phyloP scores from a whole-genome alignment of 129 eudicot genomes.

The Heracleum sosnowskyi region DNA sequence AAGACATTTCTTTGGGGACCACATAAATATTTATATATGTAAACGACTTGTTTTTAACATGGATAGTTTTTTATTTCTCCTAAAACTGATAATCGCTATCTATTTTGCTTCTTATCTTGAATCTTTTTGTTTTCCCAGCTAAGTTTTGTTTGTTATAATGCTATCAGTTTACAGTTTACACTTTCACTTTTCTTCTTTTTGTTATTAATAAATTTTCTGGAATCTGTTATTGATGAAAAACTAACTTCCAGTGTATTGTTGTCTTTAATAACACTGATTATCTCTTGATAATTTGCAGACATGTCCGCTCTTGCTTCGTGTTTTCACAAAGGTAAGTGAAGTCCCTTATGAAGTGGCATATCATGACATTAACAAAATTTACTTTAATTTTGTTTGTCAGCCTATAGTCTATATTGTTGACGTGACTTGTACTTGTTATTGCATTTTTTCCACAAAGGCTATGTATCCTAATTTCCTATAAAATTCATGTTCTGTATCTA shows the following conservation, averaged over 20 bases:
- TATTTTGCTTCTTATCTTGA: background rate
- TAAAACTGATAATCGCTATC: background rate
- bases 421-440: background rate
- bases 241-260: background rate
- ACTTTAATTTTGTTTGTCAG: background rate
- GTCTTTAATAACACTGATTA: background rate
- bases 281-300: slow-evolving; percentile 49
- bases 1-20: background rate
- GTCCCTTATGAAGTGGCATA: background rate
- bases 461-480: background rate
- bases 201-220: background rate
- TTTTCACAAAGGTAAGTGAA: slow-evolving; percentile 71
- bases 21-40: background rate
- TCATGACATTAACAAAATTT: background rate
- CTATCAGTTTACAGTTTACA: background rate
- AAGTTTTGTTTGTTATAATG: background rate
- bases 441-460: no score
- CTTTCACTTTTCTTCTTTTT: background rate
- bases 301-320: slow-evolving; percentile 87
- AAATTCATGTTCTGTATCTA: no score
- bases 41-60: background rate
- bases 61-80: background rate
- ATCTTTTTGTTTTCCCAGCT: background rate
- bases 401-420: background rate
- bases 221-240: background rate